Evolutionary conservation across 1,284 basidiomycete species (phyloP), one percentile per base, ranked within the genome.

Genomic region (Ustilago crameri): DNA sequence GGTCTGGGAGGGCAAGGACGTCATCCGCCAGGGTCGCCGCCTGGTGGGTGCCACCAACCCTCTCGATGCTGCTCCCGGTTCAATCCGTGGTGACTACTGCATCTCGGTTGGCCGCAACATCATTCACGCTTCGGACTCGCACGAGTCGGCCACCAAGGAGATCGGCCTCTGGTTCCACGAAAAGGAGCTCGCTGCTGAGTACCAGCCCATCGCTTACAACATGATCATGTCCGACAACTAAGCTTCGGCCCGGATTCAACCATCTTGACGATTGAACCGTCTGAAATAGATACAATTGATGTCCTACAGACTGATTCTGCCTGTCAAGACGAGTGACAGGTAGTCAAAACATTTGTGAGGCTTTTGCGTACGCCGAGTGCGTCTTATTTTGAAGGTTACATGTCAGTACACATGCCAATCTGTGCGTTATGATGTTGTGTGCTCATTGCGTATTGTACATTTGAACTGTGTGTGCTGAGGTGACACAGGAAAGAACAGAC

Each of bases 131-230:
- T 85, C 85, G 14, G 85, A 86, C 84, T 83, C 83, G 47, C 84
- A 84, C 75, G 85, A 86, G 42, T 81, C 84, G 48, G 85, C 85
- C 42, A 85, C 85, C 77, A 76, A 85, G 81, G 85, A 86, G 82
- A 85, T 86, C 63, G 85, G 83, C 42, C 84, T 85, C 44, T 85
- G 85, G 85, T 86, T 85, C 82, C 79, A 81, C 71, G 73, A 82
- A 55, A 73, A 76, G 71, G 84, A 86, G 80, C 79, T 86, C 51
- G 81, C 81, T 61, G 62, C 66, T 41, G 78, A 83, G 59, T 85
- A 85, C 84, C 75, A 83, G 82, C 83, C 84, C 41, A 80, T 80
- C 43, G 83, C 83, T 48, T 84, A 79, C 54, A 47, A 50, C 51
- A 73, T 69, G 72, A 66, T 75, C 65, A 72, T 75, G 65, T 62